Evolutionary conservation across 2,329 filamentous ascomycete species (phyloP).

Genomic region (Aulographum hederae): DNA sequence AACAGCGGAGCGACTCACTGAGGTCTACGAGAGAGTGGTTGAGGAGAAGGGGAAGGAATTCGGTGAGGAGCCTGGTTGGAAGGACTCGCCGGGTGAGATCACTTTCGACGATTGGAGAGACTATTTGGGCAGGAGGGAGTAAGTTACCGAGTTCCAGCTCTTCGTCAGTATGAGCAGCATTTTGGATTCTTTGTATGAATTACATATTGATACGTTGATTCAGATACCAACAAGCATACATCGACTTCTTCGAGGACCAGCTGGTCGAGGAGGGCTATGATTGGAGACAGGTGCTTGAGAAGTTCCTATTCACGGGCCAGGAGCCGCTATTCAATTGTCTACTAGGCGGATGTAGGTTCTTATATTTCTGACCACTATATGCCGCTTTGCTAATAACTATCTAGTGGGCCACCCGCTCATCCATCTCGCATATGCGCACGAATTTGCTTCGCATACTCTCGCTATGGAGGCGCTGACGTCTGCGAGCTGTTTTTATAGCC

Average conservation of each 20-base stretch:
- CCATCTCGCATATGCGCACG: constrained; percentile 84
- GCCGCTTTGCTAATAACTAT: too few relatives aligned
- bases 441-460: constrained; percentile 68
- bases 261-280: constrained; percentile 62
- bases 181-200: neutral
- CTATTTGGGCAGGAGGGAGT: constrained; percentile 57
- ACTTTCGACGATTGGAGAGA: constrained; percentile 71
- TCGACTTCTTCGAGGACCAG: constrained; percentile 93
- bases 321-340: constrained; percentile 56
- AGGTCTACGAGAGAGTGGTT: constrained; percentile 62
- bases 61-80: too few relatives aligned
- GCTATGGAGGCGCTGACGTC: constrained; percentile 76
- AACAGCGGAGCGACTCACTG: constrained; percentile 50
- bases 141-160: constrained; percentile 10
- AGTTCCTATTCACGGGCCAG: constrained; percentile 59
- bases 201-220: neutral
- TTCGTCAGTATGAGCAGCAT: neutral
- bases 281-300: constrained; percentile 59
- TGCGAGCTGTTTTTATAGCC: constrained; percentile 38
- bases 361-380: too few relatives aligned
- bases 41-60: constrained; percentile 51
- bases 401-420: constrained; percentile 81
- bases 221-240: constrained; percentile 70
- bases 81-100: constrained; percentile 69
- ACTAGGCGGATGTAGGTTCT: constrained; percentile 55